phyloP scores from a whole-genome alignment of 2,329 filamentous ascomycete species.

The Sporothrix globosa region DNA sequence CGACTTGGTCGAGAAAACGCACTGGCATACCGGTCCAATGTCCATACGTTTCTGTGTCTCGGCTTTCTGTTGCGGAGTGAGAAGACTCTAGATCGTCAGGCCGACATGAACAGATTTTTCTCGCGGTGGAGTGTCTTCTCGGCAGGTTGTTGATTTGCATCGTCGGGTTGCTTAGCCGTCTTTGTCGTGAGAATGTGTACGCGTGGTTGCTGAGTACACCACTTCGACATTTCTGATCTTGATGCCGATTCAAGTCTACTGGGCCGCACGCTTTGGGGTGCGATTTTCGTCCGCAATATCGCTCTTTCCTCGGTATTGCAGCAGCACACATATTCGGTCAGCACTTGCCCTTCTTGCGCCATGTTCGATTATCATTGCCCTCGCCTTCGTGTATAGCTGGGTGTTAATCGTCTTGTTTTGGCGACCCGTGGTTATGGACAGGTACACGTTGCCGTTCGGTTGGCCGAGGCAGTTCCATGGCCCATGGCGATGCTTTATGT shows the following conservation, averaged over 20 bases:
- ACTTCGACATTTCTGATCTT: background rate
- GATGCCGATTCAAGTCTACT: background rate
- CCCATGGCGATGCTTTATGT: background rate
- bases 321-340: background rate
- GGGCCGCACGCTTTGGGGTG: no score
- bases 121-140: background rate
- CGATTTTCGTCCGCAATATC: background rate
- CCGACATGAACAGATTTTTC: background rate
- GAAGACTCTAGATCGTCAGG: background rate
- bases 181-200: background rate
- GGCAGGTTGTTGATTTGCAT: background rate
- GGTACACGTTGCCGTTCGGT: background rate
- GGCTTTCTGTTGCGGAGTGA: background rate
- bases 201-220: conserved; percentile 9
- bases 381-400: no score
- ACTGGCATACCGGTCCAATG: background rate
- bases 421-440: no score
- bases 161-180: background rate
- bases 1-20: background rate
- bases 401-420: background rate
- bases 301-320: background rate
- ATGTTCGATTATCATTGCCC: background rate
- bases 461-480: background rate
- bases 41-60: background rate
- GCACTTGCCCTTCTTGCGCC: no score